Evolutionary conservation across 2,329 filamentous ascomycete genomes (phyloP).

Genomic region (Ascomycota sp.): DNA sequence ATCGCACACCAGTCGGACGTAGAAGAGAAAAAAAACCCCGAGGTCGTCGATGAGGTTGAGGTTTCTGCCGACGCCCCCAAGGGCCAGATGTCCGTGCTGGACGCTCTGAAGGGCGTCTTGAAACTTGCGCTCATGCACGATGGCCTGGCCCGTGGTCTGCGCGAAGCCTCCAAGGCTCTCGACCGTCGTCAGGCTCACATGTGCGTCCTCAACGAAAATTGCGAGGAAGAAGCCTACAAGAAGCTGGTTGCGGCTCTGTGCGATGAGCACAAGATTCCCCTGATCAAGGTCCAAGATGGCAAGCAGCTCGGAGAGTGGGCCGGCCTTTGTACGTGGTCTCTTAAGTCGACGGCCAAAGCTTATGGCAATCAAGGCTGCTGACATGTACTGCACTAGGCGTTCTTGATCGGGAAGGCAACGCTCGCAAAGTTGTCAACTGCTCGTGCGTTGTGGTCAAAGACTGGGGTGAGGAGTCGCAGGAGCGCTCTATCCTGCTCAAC

Average conservation of each 20-base stretch:
- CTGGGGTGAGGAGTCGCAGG: slow-evolving; percentile 99
- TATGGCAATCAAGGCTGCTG: background rate
- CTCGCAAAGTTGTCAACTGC: slow-evolving; percentile 99
- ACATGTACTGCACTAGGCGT: slow-evolving; percentile 44
- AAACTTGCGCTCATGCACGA: slow-evolving; percentile 99
- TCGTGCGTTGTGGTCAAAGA: slow-evolving; percentile 99
- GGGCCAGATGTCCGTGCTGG: slow-evolving; percentile 92
- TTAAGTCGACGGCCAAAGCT: background rate
- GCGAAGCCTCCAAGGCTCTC: slow-evolving; percentile 95
- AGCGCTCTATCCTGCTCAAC: slow-evolving; percentile 97
- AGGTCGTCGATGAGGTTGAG: slow-evolving; percentile 78
- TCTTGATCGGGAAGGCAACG: slow-evolving; percentile 96
- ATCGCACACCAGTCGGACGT: slow-evolving; percentile 66
- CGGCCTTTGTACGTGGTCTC: slow-evolving; percentile 69
- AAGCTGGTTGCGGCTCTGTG: slow-evolving; percentile 98
- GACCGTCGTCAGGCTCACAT: slow-evolving; percentile 98
- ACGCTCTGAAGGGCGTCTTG: slow-evolving; percentile 96
- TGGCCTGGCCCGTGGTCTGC: slow-evolving; percentile 92
- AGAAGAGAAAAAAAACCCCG: slow-evolving; percentile 93
- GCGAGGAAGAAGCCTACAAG: slow-evolving; percentile 99
- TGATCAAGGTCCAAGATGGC: slow-evolving; percentile 99
- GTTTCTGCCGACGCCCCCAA: slow-evolving; percentile 81
- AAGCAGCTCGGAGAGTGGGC: slow-evolving; percentile 99
- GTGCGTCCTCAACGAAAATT: slow-evolving; percentile 99
- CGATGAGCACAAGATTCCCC: slow-evolving; percentile 98